A percentile compares a stretch with the other conserved stretches of the same genome.
Conservation (phyloP, 1,284 basidiomycete genomes). For the Coniferiporia sulphurascens region DNA sequence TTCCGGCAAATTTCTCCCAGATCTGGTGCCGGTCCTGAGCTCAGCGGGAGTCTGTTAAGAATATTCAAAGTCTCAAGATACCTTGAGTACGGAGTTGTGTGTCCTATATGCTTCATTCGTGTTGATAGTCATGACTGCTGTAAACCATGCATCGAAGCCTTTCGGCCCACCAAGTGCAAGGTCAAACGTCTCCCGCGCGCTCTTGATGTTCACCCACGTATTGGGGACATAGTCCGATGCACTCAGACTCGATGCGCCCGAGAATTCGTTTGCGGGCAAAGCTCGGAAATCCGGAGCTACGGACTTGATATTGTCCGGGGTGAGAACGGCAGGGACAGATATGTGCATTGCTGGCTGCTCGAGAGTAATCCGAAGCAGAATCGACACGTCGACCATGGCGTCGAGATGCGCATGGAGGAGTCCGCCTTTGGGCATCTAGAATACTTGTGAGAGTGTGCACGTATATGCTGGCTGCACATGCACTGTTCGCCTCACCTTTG, state of each 20-base stretch:
- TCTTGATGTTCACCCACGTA: slow-evolving; percentile 50
- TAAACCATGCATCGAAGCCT: slow-evolving; percentile 64
- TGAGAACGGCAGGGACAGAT: slow-evolving; percentile 36
- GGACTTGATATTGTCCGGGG: slow-evolving; percentile 33
- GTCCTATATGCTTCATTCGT: slow-evolving; percentile 65
- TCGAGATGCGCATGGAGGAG: slow-evolving; percentile 69
- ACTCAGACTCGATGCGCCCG: slow-evolving; percentile 36
- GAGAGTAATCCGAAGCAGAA: slow-evolving; percentile 49
- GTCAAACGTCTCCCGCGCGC: slow-evolving; percentile 50
- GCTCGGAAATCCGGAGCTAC: slow-evolving; percentile 48
- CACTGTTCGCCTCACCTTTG: slow-evolving; percentile 38
- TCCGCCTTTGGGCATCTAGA: slow-evolving; percentile 72
- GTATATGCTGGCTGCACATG: no score
- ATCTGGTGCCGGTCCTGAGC: slow-evolving; percentile 39
- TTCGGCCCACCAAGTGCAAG: slow-evolving; percentile 48
- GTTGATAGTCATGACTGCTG: slow-evolving; percentile 55
- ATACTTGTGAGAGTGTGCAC: not conserved
- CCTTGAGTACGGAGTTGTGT: slow-evolving; percentile 63
- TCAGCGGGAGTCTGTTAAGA: not conserved
- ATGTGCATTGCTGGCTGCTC: slow-evolving; percentile 56
- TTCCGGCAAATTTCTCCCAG: slow-evolving; percentile 62
- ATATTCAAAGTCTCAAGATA: slow-evolving; percentile 21
- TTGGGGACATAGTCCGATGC: slow-evolving; percentile 38
- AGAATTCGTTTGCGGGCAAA: slow-evolving; percentile 34
- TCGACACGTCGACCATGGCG: slow-evolving; percentile 53